Base-by-base conservation (phyloP, 768 basidiomycete species). In the Tremella mesenterica region DNA sequence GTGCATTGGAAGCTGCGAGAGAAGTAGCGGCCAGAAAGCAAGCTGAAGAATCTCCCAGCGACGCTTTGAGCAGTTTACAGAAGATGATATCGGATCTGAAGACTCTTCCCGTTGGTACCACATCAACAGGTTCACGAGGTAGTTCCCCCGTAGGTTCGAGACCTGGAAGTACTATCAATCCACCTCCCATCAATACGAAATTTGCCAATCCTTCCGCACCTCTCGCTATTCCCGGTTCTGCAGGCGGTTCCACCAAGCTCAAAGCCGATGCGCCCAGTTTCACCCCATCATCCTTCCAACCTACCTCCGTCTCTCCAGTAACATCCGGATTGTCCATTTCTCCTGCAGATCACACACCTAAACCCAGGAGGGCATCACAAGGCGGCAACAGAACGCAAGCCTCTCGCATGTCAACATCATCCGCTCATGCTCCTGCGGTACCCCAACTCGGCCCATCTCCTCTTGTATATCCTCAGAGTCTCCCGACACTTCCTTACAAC, bases 41-140 rank as follows among this genome's bases (percentile, higher is more conserved):
- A 28, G 34, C 30, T 7, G 53, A 33, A 27, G 38, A 41, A 28
- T 51, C 55, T 23, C 57, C 54, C 23, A 60, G 61, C 28, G 67
- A 65, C 30, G 63, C 62, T 26, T 51, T 73, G 7, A 46, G 57
- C 20, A 69, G 62, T 26, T 81, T 96, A 49, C 90, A 96, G 69
- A 83, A 88, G 53, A 85, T 95, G 72, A 96, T 96, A 62, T 86
- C 86, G 52, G 91, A 96, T 73, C 78, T 95, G 59, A 93, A 90
- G 79, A 84, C 85, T 16, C 80, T 88, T 2, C 16, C 45, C 45
- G 21, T 27, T 30, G 6, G 30, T n/a, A 44, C 23, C 23, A 13
- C 48, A 49, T 16, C 51, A 13, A 58, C 50, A 23, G 14, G n/a
- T 5, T 41, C 38, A 23, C n/a, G 23, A n/a, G 34, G 45, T 47